Evolutionary conservation across 768 basidiomycete genomes (phyloP).

Genomic region (Flagelloscypha sp.): DNA sequence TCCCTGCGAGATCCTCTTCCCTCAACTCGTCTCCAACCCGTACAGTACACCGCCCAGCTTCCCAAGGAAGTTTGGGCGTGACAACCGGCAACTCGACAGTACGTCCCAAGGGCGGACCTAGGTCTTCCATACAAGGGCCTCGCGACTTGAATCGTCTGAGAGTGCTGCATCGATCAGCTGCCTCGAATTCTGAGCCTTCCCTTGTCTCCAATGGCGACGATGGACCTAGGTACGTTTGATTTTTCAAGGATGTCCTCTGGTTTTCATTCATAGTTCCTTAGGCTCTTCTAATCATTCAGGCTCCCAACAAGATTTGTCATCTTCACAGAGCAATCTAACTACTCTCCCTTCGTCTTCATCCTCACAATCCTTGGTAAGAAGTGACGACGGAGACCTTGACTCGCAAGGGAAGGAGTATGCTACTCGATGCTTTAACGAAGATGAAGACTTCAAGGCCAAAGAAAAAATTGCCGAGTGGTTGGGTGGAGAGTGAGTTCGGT

Average conservation of each 20-base stretch:
- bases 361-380: slow-evolving; percentile 24
- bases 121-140: no score
- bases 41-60: slow-evolving; percentile 20
- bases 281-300: no score
- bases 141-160: slow-evolving; percentile 40
- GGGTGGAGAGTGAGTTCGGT: slow-evolving; percentile 71
- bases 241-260: slow-evolving; percentile 27
- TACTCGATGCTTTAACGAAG: slow-evolving; percentile 74
- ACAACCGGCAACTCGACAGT: slow-evolving; percentile 25
- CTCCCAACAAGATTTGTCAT: no score
- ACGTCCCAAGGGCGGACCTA: no score
- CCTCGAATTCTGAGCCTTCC: slow-evolving; percentile 80
- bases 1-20: slow-evolving; percentile 45
- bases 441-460: slow-evolving; percentile 72
- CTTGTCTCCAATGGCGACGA: slow-evolving; percentile 40
- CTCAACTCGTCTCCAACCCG: slow-evolving; percentile 27
- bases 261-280: slow-evolving; percentile 30
- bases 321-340: no score
- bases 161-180: slow-evolving; percentile 61
- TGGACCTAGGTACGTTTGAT: slow-evolving; percentile 34
- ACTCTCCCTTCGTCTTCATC: no score
- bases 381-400: slow-evolving; percentile 51
- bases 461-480: slow-evolving; percentile 97
- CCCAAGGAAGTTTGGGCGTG: slow-evolving; percentile 21
- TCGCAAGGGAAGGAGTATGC: slow-evolving; percentile 66